A percentile compares a stretch with the other conserved stretches of the same genome.
phyloP scores from a whole-genome alignment of 2,329 filamentous ascomycete species.

The Botrytis paeoniae region DNA sequence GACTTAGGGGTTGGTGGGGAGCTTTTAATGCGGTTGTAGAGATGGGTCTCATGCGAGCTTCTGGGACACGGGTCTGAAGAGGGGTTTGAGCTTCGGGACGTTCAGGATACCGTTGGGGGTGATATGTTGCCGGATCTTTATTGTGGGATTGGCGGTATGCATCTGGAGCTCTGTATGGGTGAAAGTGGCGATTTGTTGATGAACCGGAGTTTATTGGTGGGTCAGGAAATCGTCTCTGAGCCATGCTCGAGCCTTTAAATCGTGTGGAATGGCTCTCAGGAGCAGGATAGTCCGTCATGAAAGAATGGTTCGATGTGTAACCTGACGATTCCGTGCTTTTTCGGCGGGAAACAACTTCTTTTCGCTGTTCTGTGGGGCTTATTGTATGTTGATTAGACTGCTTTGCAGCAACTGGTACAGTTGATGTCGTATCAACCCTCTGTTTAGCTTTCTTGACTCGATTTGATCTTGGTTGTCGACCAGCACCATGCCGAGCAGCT shows the following conservation, averaged over 20 bases:
- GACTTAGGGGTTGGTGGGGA: not conserved
- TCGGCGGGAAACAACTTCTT: not conserved
- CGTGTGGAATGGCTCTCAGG: not conserved
- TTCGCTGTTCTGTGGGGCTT: not conserved
- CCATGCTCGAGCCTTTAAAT: not conserved
- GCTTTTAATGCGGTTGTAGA: not conserved
- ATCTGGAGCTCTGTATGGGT: not conserved
- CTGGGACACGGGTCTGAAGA: too few relatives aligned
- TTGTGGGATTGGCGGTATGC: not conserved
- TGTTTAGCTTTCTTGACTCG: not conserved
- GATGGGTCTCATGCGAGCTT: not conserved
- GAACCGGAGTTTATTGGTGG: not conserved
- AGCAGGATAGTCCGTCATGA: not conserved
- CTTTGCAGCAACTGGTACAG: rapidly evolving
- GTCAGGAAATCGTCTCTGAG: not conserved
- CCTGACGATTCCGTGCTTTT: not conserved
- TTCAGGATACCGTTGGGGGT: not conserved
- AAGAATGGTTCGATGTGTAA: not conserved
- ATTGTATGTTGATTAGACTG: not conserved
- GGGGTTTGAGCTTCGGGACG: not conserved
- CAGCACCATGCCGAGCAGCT: not conserved
- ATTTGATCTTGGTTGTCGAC: not conserved
- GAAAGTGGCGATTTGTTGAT: not conserved
- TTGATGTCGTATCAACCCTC: too few relatives aligned
- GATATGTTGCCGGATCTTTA: not conserved